Conservation (phyloP, 345 rosid species). For the Corymbia maculata region DNA sequence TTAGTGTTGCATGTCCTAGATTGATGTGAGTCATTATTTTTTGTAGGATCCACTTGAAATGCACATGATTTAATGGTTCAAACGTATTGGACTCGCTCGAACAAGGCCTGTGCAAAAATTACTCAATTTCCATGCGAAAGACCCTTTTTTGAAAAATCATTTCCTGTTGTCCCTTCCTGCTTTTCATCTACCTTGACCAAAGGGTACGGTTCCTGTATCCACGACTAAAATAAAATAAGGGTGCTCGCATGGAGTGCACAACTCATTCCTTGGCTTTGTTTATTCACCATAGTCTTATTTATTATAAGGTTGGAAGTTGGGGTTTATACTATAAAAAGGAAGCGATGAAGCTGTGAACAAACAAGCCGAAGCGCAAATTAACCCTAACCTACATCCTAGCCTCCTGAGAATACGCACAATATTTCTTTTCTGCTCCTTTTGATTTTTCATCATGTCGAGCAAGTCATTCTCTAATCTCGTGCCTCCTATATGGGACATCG, state of each 20-base stretch:
- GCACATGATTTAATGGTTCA: background rate
- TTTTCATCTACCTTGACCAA: background rate
- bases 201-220: background rate
- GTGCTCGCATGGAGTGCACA: background rate
- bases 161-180: background rate
- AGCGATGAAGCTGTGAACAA: background rate
- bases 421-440: background rate
- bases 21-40: background rate
- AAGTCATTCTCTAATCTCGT: background rate
- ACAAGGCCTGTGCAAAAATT: background rate
- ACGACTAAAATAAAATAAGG: background rate
- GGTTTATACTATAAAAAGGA: background rate
- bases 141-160: background rate
- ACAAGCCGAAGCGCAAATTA: background rate
- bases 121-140: background rate
- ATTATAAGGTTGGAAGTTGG: background rate
- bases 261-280: background rate
- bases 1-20: background rate
- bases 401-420: background rate
- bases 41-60: background rate
- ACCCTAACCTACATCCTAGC: background rate
- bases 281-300: background rate
- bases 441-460: background rate
- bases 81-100: background rate
- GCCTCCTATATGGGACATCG: conserved; percentile 19